Base-by-base conservation (phyloP, 1,139 yeast species). In the Zygotorulaspora mrakii region DNA sequence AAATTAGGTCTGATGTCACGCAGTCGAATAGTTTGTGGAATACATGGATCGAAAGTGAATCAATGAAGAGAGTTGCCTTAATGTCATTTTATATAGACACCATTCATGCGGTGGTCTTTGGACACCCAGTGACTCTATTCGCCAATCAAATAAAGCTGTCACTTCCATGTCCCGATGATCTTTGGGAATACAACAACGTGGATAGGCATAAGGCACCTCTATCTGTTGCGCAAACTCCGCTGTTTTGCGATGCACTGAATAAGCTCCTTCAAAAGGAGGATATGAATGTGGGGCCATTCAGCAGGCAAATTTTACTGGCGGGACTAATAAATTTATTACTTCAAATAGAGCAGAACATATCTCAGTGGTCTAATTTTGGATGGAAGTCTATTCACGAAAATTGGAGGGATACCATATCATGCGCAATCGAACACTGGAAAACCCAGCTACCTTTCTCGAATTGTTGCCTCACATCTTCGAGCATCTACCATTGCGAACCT, bases 161-260 rank as follows among this genome's bases (percentile, higher is more conserved):
- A 38, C 66, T 77, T 52, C 82, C 82, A 0, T 76, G 79, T 49
- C 74, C 72, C 45, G 81, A 76, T 50, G 70, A 66, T n/a, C 62
- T 76, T 31, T 74, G 81, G 82, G 46, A 42, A 18, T 42, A 35
- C 26, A 31, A 32, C 23, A 28, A 37, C 24, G 18, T 40, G 10
- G 38, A 40, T 21, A 38, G 39, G 21, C 6, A 33, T 16, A 33
- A 37, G 25, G 42, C 43, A n/a, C 41, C 43, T 6, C 10, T 37
- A 33, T 37, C 41, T n/a, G 43, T 39, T 8, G 43, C 41, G 9
- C 42, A 40, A 12, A 40, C 35, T 2, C 44, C 44, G 18, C 34
- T 40, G 7, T 40, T 40, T 20, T 33, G 35, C 14, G 43, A 39
- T 18, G 45, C 43, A 11, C 39, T 41, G 2, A 21, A 33, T 18